phyloP scores from a whole-genome alignment of 345 rosid species.

The Acer yangbiense region DNA sequence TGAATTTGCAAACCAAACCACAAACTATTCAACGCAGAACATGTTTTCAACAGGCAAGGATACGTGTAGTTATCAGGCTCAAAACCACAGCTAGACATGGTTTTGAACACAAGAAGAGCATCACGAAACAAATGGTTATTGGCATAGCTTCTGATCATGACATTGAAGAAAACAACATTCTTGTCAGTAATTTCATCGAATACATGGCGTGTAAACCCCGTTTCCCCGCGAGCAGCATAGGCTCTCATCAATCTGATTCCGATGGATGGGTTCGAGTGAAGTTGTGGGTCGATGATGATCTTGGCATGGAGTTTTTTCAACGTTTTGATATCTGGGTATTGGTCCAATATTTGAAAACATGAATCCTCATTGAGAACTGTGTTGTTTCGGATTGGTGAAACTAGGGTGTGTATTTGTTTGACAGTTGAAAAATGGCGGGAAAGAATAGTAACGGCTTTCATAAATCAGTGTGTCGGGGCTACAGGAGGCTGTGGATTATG shows the following conservation, averaged over 20 bases:
- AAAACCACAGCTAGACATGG: constrained; percentile 41
- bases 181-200: constrained; percentile 69
- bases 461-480: constrained; percentile 34
- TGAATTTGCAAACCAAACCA: constrained; percentile 62
- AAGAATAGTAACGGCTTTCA: constrained; percentile 40
- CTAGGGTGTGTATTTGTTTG: constrained; percentile 18
- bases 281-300: constrained; percentile 31
- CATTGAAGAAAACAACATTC: constrained; percentile 69
- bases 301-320: constrained; percentile 48
- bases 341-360: constrained; percentile 49
- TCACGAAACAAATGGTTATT: constrained; percentile 47
- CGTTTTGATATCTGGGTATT: constrained; percentile 49
- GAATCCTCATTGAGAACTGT: constrained; percentile 30
- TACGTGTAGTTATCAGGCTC: constrained; percentile 67
- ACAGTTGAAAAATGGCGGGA: constrained; percentile 34
- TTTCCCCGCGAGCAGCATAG: constrained; percentile 50
- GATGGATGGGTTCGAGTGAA: constrained; percentile 44
- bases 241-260: constrained; percentile 64
- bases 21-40: constrained; percentile 55
- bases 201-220: constrained; percentile 51
- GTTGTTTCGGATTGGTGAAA: constrained; percentile 20
- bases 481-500: constrained; percentile 81
- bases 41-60: constrained; percentile 76
- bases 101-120: constrained; percentile 46
- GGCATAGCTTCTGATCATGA: constrained; percentile 74